Evolutionary conservation across 169 alveolate species (phyloP).

Genomic region (Eimeria praecox): DNA sequence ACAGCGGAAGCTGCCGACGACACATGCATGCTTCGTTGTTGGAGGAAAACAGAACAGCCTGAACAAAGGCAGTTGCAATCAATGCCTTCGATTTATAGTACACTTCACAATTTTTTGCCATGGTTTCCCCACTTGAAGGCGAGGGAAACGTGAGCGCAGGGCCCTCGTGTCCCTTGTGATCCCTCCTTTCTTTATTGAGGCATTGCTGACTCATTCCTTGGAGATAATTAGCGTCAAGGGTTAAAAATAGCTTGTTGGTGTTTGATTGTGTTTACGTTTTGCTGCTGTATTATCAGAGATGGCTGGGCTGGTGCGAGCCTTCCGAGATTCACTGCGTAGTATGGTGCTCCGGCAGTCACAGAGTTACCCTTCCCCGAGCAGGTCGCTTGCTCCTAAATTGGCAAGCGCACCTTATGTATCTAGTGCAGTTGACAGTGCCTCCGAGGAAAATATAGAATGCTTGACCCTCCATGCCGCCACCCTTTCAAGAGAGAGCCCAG

Average conservation of each 20-base stretch:
- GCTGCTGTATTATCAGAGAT: neutral
- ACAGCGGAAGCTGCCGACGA: slow-evolving; percentile 16
- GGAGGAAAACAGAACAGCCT: neutral
- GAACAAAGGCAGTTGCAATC: neutral
- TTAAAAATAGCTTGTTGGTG: neutral
- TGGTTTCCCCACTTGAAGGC: neutral
- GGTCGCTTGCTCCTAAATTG: neutral
- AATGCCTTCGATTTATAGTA: neutral
- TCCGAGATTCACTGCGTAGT: slow-evolving; percentile 1
- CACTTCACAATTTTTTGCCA: neutral
- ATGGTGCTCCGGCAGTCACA: slow-evolving; percentile 4
- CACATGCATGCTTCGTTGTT: neutral
- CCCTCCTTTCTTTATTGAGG: neutral
- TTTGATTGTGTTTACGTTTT: neutral
- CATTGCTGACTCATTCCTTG: neutral
- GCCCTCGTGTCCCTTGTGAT: neutral
- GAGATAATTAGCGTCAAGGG: neutral
- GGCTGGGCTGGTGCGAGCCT: slow-evolving; percentile 17
- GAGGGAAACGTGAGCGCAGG: neutral
- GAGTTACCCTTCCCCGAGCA: neutral
- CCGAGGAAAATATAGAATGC: neutral
- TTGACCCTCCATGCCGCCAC: neutral
- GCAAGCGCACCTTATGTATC: neutral
- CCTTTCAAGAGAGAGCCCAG: slow-evolving; percentile 32
- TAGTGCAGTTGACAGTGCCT: neutral